A percentile compares a stretch with the other conserved stretches of the same genome.
Conservation (phyloP, 176 grass and related monocot species). For the Melocanna baccifera region DNA sequence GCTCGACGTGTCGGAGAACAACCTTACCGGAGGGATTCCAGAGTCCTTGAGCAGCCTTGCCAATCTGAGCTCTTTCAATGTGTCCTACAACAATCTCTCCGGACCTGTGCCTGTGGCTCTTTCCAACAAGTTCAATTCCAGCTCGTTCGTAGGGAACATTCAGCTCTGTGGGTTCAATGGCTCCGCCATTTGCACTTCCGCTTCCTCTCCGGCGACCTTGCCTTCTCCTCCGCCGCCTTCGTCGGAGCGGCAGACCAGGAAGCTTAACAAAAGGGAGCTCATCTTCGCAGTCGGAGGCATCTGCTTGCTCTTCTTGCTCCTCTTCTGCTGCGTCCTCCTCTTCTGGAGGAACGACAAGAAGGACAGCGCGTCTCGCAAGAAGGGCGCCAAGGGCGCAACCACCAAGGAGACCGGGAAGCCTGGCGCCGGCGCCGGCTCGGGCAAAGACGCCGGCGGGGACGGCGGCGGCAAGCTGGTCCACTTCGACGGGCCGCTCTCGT, state of each 20-base stretch:
- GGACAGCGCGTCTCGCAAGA: slow-evolving; percentile 36
- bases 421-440: neutral
- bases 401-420: slow-evolving; percentile 50
- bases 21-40: slow-evolving; percentile 74
- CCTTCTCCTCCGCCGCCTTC: slow-evolving; percentile 36
- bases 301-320: slow-evolving; percentile 58
- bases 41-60: slow-evolving; percentile 48
- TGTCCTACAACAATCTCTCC: slow-evolving; percentile 71
- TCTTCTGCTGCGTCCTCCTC: slow-evolving; percentile 64
- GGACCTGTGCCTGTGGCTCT: slow-evolving; percentile 67
- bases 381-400: slow-evolving; percentile 9
- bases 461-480: slow-evolving; percentile 78
- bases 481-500: slow-evolving; percentile 69
- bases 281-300: slow-evolving; percentile 63
- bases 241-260: slow-evolving; percentile 33
- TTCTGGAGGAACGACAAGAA: slow-evolving; percentile 56
- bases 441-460: slow-evolving; percentile 41
- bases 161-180: slow-evolving; percentile 79
- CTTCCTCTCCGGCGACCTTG: slow-evolving; percentile 39
- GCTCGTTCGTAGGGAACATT: slow-evolving; percentile 82
- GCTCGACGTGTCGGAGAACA: slow-evolving; percentile 81
- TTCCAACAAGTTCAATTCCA: slow-evolving; percentile 82
- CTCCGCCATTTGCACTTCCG: slow-evolving; percentile 66
- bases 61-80: slow-evolving; percentile 66
- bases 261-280: slow-evolving; percentile 67